These are phyloP conservation scores for Hamamelis virginiana DNA, from an alignment of 164 flowering plant genomes.

Conservation along the genomic window DNA sequence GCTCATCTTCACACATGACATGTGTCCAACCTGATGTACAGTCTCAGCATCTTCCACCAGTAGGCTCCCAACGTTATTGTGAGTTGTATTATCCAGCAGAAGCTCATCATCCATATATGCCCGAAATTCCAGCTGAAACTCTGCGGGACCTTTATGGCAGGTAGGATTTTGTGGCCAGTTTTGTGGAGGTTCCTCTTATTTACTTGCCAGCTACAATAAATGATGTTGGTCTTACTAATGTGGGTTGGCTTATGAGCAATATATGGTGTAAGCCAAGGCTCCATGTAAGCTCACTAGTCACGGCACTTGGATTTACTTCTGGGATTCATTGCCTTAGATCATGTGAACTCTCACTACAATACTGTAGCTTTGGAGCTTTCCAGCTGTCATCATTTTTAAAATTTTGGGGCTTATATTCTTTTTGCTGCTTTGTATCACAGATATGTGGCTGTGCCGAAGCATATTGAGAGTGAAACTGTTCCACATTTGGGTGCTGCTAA, in stretches of 20 bases:
- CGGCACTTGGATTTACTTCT: neutral
- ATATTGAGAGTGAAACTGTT: neutral
- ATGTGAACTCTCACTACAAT: neutral
- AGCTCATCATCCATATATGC: slow-evolving; percentile 12
- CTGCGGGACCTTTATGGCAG: slow-evolving; percentile 24
- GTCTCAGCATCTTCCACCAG: slow-evolving; percentile 10
- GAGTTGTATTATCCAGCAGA: slow-evolving; percentile 17
- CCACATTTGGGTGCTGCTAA: neutral
- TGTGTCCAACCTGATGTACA: slow-evolving; percentile 7
- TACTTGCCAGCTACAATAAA: neutral
- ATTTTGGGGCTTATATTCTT: neutral
- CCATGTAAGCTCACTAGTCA: neutral
- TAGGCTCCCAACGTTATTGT: neutral
- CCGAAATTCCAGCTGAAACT: slow-evolving; percentile 10
- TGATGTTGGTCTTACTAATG: neutral
- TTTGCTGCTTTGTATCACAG: neutral
- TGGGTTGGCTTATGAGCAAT: neutral
- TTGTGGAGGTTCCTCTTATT: no score
- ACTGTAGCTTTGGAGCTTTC: neutral
- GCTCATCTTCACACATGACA: neutral
- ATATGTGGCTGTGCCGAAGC: neutral
- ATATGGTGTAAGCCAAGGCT: no score
- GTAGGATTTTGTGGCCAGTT: slow-evolving; percentile 9
- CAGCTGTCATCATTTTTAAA: neutral
- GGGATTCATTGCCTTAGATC: neutral